Percentiles rank a stretch among this genome's conserved stretches.
phyloP scores from a whole-genome alignment of 352 stramenopile genomes.

The Pythium coloratum region DNA sequence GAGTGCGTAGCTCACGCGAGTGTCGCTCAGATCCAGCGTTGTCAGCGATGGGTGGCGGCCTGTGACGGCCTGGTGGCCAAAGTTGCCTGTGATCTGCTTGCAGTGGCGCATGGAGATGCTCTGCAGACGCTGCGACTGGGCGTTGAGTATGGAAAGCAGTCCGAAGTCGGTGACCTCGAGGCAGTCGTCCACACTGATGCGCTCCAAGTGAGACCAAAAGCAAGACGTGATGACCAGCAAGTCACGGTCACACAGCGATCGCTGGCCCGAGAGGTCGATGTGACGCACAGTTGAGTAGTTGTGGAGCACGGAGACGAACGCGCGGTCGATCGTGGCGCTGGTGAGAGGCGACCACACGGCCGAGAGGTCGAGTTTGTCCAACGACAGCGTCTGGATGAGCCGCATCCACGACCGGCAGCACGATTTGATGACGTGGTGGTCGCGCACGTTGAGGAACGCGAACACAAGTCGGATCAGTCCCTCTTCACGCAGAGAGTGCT shows the following conservation, averaged over 20 bases:
- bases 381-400: constrained; percentile 62
- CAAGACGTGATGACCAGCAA: constrained; percentile 77
- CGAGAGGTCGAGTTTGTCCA: constrained; percentile 74
- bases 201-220: constrained; percentile 77
- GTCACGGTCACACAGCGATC: constrained; percentile 63
- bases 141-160: constrained; percentile 78
- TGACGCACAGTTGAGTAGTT: constrained; percentile 63
- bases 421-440: constrained; percentile 64
- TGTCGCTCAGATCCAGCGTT: constrained; percentile 68
- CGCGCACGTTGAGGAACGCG: constrained; percentile 68
- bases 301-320: constrained; percentile 59
- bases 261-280: constrained; percentile 74
- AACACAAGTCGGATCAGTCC: constrained; percentile 62
- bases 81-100: constrained; percentile 66
- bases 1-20: constrained; percentile 45
- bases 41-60: constrained; percentile 64
- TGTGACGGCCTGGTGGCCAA: constrained; percentile 41
- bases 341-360: constrained; percentile 44
- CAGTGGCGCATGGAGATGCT: constrained; percentile 74
- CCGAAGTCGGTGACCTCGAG: constrained; percentile 80
- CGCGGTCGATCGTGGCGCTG: constrained; percentile 47
- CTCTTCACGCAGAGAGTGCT: constrained; percentile 53
- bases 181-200: constrained; percentile 69
- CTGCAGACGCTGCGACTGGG: constrained; percentile 65
- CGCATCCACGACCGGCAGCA: constrained; percentile 61